Conservation (phyloP, 2,329 filamentous ascomycete species). For the Stagonosporopsis chrysanthemi region DNA sequence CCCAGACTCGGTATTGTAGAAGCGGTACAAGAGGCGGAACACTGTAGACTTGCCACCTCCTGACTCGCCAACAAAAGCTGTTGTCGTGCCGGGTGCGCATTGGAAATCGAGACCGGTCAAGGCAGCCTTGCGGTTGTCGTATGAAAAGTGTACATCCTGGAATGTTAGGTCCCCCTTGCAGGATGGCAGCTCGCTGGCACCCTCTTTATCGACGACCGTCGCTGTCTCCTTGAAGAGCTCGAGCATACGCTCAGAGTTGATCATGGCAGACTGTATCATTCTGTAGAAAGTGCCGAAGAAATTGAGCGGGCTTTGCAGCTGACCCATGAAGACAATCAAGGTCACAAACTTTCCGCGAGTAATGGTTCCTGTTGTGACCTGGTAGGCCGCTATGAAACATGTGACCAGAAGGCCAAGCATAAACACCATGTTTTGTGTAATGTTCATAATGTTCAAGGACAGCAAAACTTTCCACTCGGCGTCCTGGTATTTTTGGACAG, state of each 20-base stretch:
- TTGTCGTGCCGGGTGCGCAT: conserved; percentile 88
- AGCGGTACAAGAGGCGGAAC: conserved; percentile 94
- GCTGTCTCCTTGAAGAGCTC: conserved; percentile 97
- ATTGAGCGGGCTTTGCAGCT: conserved; percentile 73
- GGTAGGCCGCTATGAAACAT: conserved; percentile 73
- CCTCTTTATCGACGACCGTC: conserved; percentile 80
- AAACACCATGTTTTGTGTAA: conserved; percentile 70
- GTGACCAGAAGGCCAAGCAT: conserved; percentile 71
- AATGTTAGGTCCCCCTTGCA: conserved; percentile 87
- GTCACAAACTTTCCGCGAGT: conserved; percentile 74
- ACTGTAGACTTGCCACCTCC: conserved; percentile 97
- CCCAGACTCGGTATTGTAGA: conserved; percentile 86
- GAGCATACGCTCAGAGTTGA: conserved; percentile 92
- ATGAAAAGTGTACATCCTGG: conserved; percentile 88
- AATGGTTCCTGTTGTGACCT: conserved; percentile 68
- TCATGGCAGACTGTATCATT: conserved; percentile 95
- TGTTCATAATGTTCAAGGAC: conserved; percentile 66
- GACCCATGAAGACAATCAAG: conserved; percentile 76
- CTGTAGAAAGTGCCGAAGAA: conserved; percentile 94
- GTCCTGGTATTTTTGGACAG: conserved; percentile 64
- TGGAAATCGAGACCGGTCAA: conserved; percentile 84
- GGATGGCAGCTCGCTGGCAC: conserved; percentile 66
- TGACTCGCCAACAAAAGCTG: conserved; percentile 94
- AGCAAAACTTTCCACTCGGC: conserved; percentile 65
- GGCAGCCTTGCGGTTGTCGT: conserved; percentile 85